Evolutionary conservation across 2,329 filamentous ascomycete genomes (phyloP).

Genomic region (Epicoccum nigrum): DNA sequence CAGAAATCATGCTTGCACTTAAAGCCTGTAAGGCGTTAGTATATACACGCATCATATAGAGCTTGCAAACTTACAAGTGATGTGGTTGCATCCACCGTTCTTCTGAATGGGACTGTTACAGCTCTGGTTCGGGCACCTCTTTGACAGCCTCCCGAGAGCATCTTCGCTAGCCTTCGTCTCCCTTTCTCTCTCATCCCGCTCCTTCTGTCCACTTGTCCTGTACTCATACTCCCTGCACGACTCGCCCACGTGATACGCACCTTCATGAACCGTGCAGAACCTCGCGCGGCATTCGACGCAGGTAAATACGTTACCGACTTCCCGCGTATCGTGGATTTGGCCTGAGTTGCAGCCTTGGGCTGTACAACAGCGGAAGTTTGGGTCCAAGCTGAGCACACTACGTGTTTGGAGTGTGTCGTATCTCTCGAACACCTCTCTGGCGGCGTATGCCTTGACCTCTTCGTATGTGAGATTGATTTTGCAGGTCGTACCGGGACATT

Average conservation of each 20-base stretch:
- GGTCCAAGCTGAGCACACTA: conserved; percentile 51
- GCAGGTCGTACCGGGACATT: conserved; percentile 59
- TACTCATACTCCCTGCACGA: conserved; percentile 50
- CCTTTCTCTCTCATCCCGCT: conserved; percentile 32
- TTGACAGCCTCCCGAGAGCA: conserved; percentile 42
- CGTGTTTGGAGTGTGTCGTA: conserved; percentile 54
- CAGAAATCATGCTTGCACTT: conserved; percentile 13
- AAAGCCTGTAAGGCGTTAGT: conserved; percentile 27
- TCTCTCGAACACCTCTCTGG: conserved; percentile 22
- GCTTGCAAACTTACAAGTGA: conserved; percentile 39
- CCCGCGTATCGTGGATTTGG: conserved; percentile 59
- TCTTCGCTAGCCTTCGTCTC: conserved; percentile 31
- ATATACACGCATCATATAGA: too few relatives aligned
- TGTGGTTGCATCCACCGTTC: conserved; percentile 52
- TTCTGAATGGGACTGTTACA: conserved; percentile 52
- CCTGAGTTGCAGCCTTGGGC: conserved; percentile 56
- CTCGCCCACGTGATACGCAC: conserved; percentile 49
- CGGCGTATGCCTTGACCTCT: conserved; percentile 49
- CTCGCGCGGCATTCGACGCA: conserved; percentile 47
- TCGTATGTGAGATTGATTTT: conserved; percentile 51
- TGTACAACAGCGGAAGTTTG: conserved; percentile 63
- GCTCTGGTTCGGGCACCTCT: conserved; percentile 45
- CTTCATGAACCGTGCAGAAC: conserved; percentile 47
- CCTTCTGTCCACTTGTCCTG: conserved; percentile 33
- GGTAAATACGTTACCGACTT: conserved; percentile 53